phyloP scores from a whole-genome alignment of 192 early-diverging fungal species.

The Neocallimastix lanati region DNA sequence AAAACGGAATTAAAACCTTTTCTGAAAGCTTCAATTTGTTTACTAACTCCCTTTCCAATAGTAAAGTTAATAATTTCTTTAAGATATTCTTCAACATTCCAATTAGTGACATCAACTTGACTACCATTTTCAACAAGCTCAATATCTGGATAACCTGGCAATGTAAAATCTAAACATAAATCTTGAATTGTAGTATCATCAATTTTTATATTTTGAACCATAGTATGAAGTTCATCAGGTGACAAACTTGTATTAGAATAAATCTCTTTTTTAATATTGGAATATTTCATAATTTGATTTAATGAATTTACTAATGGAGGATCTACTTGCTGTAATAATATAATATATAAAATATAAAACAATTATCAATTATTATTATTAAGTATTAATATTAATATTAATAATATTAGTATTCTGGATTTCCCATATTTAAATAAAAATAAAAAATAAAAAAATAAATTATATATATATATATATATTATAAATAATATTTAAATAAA shows the following conservation, averaged over 20 bases:
- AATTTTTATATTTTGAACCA: constrained; percentile 18
- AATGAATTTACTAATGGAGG: constrained; percentile 45
- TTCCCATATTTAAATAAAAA: too few species aligned
- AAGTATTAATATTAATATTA: too few species aligned
- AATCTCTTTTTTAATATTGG: constrained; percentile 30
- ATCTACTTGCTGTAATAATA: constrained; percentile 34
- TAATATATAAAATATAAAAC: too few species aligned
- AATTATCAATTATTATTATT: too few species aligned
- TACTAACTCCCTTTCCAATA: constrained; percentile 38
- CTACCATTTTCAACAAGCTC: constrained; percentile 43
- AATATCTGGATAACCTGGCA: constrained; percentile 57
- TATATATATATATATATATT: too few species aligned
- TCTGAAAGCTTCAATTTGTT: constrained; percentile 57
- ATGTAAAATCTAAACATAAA: constrained; percentile 68
- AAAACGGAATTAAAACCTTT: constrained; percentile 67
- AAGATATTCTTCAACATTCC: constrained; percentile 67
- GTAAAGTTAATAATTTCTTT: constrained; percentile 41
- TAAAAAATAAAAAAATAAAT: too few species aligned
- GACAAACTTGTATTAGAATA: constrained; percentile 9
- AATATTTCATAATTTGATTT: constrained; percentile 43
- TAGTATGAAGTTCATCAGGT: constrained; percentile 21
- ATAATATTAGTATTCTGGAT: too few species aligned
- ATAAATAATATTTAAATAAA: too few species aligned
- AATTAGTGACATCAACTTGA: constrained; percentile 48
- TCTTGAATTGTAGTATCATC: constrained; percentile 22